Conservation (phyloP, 352 stramenopile genomes). For the Phytophthora ramorum region DNA sequence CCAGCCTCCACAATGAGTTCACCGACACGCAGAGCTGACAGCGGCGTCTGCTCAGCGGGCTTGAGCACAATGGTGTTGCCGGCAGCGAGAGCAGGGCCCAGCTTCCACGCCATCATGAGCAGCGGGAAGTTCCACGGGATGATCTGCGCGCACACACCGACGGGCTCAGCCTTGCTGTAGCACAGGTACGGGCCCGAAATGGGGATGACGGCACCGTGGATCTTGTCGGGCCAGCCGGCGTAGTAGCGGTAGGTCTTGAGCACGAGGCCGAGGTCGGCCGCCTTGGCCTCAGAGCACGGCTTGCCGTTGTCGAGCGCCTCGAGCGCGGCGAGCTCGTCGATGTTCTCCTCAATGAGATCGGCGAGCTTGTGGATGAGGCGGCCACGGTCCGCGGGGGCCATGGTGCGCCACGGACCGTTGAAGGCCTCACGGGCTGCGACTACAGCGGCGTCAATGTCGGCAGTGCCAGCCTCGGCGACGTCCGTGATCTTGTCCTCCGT, state of each 20-base stretch:
- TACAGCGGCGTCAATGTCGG: slow-evolving; percentile 83
- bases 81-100: slow-evolving; percentile 86
- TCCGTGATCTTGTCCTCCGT: slow-evolving; percentile 81
- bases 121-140: slow-evolving; percentile 98
- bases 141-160: slow-evolving; percentile 93
- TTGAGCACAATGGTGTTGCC: slow-evolving; percentile 96
- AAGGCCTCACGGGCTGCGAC: slow-evolving; percentile 72
- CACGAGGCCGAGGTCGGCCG: slow-evolving; percentile 87
- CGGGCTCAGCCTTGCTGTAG: slow-evolving; percentile 79
- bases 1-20: slow-evolving; percentile 85
- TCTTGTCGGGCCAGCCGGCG: slow-evolving; percentile 90
- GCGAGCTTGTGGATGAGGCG: slow-evolving; percentile 56
- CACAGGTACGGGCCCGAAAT: slow-evolving; percentile 61
- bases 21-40: slow-evolving; percentile 91
- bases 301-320: slow-evolving; percentile 97
- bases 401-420: slow-evolving; percentile 67
- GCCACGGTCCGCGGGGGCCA: slow-evolving; percentile 48
- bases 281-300: slow-evolving; percentile 85
- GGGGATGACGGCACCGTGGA: slow-evolving; percentile 78
- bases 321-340: slow-evolving; percentile 74
- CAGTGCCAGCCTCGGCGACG: slow-evolving; percentile 63
- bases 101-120: slow-evolving; percentile 96
- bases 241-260: slow-evolving; percentile 93
- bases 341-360: slow-evolving; percentile 66
- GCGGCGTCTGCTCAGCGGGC: slow-evolving; percentile 93